Evolutionary conservation across 345 rosid genomes (phyloP).

Genomic region (Acer campestre): DNA sequence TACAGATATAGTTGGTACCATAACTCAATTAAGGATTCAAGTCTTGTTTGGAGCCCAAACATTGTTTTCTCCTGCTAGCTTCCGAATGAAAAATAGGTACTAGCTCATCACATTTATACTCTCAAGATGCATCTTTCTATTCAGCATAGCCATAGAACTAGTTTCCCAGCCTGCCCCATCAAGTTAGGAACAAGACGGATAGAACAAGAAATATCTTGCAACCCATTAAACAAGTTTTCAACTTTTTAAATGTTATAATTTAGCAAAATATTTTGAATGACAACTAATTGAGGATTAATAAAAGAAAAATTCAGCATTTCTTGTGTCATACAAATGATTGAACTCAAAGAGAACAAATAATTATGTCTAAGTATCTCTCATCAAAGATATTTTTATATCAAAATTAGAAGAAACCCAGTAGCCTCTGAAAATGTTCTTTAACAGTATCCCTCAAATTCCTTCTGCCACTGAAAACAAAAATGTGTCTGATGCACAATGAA

Average conservation of each 20-base stretch:
- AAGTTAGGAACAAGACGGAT: background rate
- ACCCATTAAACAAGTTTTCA: background rate
- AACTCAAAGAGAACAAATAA: background rate
- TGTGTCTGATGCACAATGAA: background rate
- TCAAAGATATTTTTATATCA: background rate
- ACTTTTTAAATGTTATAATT: background rate
- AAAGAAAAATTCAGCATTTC: background rate
- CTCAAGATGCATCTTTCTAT: background rate
- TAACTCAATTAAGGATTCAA: background rate
- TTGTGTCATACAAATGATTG: background rate
- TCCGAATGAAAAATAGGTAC: background rate
- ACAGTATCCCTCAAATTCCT: background rate
- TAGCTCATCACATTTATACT: slow-evolving; percentile 4
- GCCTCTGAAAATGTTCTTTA: background rate
- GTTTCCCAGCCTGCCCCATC: background rate
- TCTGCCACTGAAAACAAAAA: background rate
- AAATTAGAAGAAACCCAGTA: background rate
- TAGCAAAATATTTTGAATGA: background rate
- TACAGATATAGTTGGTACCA: background rate
- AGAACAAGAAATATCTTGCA: background rate
- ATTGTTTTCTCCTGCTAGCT: background rate
- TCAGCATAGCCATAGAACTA: background rate
- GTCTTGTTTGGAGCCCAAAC: background rate
- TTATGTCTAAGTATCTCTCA: background rate
- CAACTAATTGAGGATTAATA: background rate